These are phyloP conservation scores for Hyphodiscus hymeniophilus DNA, from an alignment of 495 filamentous ascomycete genomes.

Conservation along the genomic window DNA sequence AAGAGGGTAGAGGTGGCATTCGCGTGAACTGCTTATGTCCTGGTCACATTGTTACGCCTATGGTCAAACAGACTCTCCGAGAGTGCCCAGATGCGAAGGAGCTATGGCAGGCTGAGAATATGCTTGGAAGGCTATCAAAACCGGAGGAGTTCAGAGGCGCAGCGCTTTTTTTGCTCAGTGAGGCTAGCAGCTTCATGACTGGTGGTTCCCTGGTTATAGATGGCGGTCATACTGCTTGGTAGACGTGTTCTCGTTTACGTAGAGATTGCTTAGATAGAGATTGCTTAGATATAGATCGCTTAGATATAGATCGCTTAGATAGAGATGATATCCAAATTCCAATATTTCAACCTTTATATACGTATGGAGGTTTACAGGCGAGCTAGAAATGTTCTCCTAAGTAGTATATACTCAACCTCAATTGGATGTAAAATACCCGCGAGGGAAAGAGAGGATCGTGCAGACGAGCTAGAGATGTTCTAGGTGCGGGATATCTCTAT, in stretches of 20 bases:
- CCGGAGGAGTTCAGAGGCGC: constrained; percentile 58
- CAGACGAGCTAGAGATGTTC: too few relatives aligned
- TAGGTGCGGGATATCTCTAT: too few relatives aligned
- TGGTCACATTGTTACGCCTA: constrained; percentile 64
- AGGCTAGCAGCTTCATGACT: constrained; percentile 63
- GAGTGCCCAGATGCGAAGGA: constrained; percentile 48
- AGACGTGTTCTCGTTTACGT: background rate
- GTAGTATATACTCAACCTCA: too few relatives aligned
- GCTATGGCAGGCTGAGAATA: constrained; percentile 58
- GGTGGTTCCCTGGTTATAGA: constrained; percentile 50
- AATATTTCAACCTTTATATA: too few relatives aligned
- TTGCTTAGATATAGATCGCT: too few relatives aligned
- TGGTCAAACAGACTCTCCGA: constrained; percentile 58
- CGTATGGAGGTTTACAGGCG: too few relatives aligned
- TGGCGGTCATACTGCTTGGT: constrained; percentile 41
- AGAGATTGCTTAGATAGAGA: too few relatives aligned
- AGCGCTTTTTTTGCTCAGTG: constrained; percentile 44
- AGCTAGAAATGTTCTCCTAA: too few relatives aligned
- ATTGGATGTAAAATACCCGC: too few relatives aligned
- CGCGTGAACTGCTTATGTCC: constrained; percentile 61
- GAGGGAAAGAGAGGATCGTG: too few relatives aligned
- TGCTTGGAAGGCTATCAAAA: constrained; percentile 52
- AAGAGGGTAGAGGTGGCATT: constrained; percentile 44
- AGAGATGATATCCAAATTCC: too few relatives aligned
- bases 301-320: too few relatives aligned